Base-by-base conservation (phyloP, 1,284 basidiomycete species). In the Porphyrellus sp. region DNA sequence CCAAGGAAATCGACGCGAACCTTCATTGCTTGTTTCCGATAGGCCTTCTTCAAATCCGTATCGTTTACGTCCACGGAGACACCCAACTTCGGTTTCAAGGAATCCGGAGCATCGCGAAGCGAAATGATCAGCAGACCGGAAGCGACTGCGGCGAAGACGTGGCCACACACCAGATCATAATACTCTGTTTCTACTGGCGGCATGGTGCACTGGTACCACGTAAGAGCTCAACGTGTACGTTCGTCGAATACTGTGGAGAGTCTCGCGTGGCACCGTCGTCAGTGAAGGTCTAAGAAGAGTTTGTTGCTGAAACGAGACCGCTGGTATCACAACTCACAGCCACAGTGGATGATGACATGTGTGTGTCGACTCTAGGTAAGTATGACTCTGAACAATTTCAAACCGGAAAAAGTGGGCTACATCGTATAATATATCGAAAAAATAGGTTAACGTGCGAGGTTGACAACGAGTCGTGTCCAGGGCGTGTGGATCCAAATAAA, bases 11-110 rank as follows among this genome's bases (percentile, higher is more conserved):
- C 8, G 23, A 46, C 21, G 42, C 16, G 63, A 53, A 93, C 93
- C 79, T 91, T 91, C 80, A 98, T 95, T 21, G 96, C 95, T 58
- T 90, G 86, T 72, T 91, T 97, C 59, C 96, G 80, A 73, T 98
- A 98, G 1, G 92, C 93, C 75, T 95, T 98, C 78, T 98, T 99
- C 61, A 98, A 74, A 54, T 89, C 83, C 5, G 83, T 85, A 59
- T 92, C 91, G 48, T 71, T 73, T 21, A 74, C 81, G 44, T 83
- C 80, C 23, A 74, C 64, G 5, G 72, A 41, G 15, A 83, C 81
- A 18, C 71, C 75, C 41, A 82, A 61, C 78, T 82, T 49, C 30
- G 25, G 8, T 42, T 52, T 42, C 27, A 27, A 49, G 46, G 15
- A 18, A 46, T 25, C n/a, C 30, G 27, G 34, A 16, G 39, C 2